Percentiles rank a stretch among this genome's conserved stretches.
These are phyloP conservation scores for Xylariaceae sp. DNA, from an alignment of 2,329 filamentous ascomycete genomes.

Conservation along the genomic window DNA sequence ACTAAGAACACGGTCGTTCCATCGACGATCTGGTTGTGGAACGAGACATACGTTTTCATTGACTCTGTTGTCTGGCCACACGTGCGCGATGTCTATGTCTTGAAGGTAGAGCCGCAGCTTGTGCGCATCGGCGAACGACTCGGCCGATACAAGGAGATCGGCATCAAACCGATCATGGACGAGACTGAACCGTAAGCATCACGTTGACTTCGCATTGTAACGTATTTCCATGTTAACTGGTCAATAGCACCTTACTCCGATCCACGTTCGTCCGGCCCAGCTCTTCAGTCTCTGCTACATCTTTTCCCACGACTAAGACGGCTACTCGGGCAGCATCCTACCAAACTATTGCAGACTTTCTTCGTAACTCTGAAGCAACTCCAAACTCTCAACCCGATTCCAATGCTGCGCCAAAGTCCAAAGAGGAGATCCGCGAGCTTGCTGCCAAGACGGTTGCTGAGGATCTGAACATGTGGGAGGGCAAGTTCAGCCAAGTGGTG, in stretches of 20 bases:
- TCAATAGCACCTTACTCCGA: slow-evolving; percentile 27
- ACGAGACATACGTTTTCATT: slow-evolving; percentile 63
- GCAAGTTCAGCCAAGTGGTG: slow-evolving; percentile 78
- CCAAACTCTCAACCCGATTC: slow-evolving; percentile 21
- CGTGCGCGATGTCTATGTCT: slow-evolving; percentile 71
- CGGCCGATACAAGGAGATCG: slow-evolving; percentile 61
- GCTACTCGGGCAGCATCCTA: slow-evolving; percentile 23
- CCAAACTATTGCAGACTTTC: slow-evolving; percentile 17
- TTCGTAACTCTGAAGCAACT: slow-evolving; percentile 19
- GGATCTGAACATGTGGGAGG: slow-evolving; percentile 81
- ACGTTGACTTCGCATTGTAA: neutral
- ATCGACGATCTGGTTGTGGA: slow-evolving; percentile 64
- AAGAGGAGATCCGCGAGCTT: slow-evolving; percentile 51
- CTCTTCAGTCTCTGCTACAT: slow-evolving; percentile 27
- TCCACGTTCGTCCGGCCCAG: slow-evolving; percentile 38
- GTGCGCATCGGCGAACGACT: slow-evolving; percentile 87
- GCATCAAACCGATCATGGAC: slow-evolving; percentile 33
- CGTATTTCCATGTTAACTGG: slow-evolving; percentile 11
- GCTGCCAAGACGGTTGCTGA: slow-evolving; percentile 64
- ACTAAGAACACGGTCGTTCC: slow-evolving; percentile 67
- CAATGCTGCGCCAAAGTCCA: slow-evolving; percentile 37
- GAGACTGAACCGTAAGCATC: slow-evolving; percentile 32
- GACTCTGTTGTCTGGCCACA: slow-evolving; percentile 76
- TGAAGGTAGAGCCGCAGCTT: slow-evolving; percentile 94
- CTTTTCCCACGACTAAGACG: slow-evolving; percentile 21